phyloP scores from a whole-genome alignment of 106 monocot species.

The Cymbidium sinense region DNA sequence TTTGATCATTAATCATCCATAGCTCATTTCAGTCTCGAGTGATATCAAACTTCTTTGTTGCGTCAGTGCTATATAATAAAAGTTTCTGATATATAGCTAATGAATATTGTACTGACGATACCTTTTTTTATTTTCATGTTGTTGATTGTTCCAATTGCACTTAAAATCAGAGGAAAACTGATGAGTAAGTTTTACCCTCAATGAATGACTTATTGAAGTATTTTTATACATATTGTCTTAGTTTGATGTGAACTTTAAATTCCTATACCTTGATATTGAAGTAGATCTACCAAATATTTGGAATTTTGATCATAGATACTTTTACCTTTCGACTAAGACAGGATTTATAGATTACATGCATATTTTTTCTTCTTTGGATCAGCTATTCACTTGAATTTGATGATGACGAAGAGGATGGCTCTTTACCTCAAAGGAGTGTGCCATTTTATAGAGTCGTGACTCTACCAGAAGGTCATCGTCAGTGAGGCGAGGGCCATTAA shows the following conservation, averaged over 20 bases:
- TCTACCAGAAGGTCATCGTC: constrained; percentile 84
- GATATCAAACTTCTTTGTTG: no score
- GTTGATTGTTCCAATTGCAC: constrained; percentile 11
- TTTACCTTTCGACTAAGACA: background rate
- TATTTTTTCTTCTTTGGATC: constrained; percentile 11
- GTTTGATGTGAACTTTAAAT: background rate
- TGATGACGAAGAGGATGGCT: constrained; percentile 97
- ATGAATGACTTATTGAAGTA: background rate
- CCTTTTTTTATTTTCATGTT: constrained; percentile 18
- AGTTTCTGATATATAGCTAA: background rate
- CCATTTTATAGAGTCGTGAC: constrained; percentile 79
- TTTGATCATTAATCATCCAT: no score
- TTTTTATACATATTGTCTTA: background rate
- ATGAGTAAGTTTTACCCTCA: constrained; percentile 73
- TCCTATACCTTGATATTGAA: background rate
- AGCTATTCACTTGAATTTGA: constrained; percentile 92
- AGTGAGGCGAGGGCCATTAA: constrained; percentile 18
- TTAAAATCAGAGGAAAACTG: constrained; percentile 67
- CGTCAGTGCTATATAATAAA: background rate
- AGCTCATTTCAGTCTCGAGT: no score
- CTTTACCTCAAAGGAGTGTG: constrained; percentile 67
- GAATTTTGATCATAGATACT: background rate
- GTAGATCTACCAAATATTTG: no score
- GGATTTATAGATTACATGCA: background rate
- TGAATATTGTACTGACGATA: constrained; percentile 11